These are phyloP conservation scores for Aspergillus ellipticus DNA, from an alignment of 495 filamentous ascomycete species.

Conservation along the genomic window DNA sequence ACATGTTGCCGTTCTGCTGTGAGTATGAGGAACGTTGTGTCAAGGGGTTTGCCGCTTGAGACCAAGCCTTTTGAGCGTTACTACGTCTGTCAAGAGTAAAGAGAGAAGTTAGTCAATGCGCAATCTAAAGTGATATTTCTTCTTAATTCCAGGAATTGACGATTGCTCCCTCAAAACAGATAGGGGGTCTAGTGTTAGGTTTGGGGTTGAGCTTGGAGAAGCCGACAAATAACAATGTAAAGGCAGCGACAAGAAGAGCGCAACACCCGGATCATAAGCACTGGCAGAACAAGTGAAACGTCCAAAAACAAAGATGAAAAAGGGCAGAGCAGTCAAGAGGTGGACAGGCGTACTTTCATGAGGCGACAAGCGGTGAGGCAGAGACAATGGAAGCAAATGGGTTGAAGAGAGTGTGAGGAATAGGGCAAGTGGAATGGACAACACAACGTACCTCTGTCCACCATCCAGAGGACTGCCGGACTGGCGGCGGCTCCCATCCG, in stretches of 20 bases:
- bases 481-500: slow-evolving; percentile 54
- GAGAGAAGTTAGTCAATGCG: slow-evolving; percentile 4
- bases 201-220: background rate
- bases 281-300: background rate
- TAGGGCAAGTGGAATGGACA: slow-evolving; percentile 11
- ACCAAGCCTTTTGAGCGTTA: slow-evolving; percentile 60
- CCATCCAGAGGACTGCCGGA: slow-evolving; percentile 53
- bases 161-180: background rate
- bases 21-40: slow-evolving; percentile 53
- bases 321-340: slow-evolving; percentile 1
- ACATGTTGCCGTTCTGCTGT: slow-evolving; percentile 53
- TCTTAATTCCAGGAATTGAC: background rate
- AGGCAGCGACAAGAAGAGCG: background rate
- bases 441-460: slow-evolving; percentile 48
- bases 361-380: slow-evolving; percentile 15
- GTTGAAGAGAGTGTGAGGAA: slow-evolving; percentile 12
- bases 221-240: background rate
- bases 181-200: background rate
- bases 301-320: background rate
- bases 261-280: background rate
- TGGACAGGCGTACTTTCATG: slow-evolving; percentile 1
- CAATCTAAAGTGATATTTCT: background rate
- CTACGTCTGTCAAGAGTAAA: slow-evolving; percentile 36
- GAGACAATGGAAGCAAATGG: slow-evolving; percentile 5
- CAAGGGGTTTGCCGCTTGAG: slow-evolving; percentile 60